phyloP scores from a whole-genome alignment of 2,329 filamentous ascomycete genomes.

The Trichocomaceae sp. region DNA sequence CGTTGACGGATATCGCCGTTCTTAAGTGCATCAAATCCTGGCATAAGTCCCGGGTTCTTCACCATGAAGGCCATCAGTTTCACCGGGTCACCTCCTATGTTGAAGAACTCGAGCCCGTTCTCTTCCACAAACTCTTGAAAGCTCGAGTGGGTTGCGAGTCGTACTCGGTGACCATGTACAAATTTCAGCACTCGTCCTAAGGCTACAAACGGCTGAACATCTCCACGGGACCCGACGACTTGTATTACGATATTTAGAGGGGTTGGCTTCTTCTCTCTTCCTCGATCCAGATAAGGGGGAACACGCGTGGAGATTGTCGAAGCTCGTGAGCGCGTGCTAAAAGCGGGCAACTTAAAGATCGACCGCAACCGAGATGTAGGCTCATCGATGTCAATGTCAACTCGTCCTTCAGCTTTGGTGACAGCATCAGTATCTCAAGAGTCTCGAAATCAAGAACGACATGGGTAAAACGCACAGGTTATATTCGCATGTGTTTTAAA shows the following conservation, averaged over 20 bases:
- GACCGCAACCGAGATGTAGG: constrained; percentile 59
- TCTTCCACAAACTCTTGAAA: constrained; percentile 64
- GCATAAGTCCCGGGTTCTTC: constrained; percentile 80
- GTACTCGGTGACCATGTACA: constrained; percentile 63
- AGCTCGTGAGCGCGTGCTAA: constrained; percentile 46
- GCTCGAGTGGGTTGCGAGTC: constrained; percentile 64
- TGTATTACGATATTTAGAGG: constrained; percentile 61
- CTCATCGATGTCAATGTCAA: constrained; percentile 74
- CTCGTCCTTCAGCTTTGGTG: constrained; percentile 60
- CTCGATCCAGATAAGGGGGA: constrained; percentile 63
- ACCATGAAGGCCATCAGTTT: constrained; percentile 87
- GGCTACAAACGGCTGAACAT: constrained; percentile 70
- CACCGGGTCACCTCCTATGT: constrained; percentile 67
- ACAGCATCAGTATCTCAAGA: background rate
- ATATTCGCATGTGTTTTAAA: constrained; percentile 12
- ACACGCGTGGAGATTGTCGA: constrained; percentile 34
- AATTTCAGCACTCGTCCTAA: constrained; percentile 59
- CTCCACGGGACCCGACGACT: constrained; percentile 66
- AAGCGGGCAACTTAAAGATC: constrained; percentile 55
- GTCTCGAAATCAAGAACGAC: background rate
- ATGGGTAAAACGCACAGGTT: background rate
- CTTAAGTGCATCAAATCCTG: constrained; percentile 67
- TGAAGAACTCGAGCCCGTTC: constrained; percentile 68
- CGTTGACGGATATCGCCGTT: constrained; percentile 71
- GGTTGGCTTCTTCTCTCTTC: constrained; percentile 38